Evolutionary conservation across 2,329 filamentous ascomycete species (phyloP), one percentile per base, ranked within the genome.

Genomic region (Orbilia brochopaga): DNA sequence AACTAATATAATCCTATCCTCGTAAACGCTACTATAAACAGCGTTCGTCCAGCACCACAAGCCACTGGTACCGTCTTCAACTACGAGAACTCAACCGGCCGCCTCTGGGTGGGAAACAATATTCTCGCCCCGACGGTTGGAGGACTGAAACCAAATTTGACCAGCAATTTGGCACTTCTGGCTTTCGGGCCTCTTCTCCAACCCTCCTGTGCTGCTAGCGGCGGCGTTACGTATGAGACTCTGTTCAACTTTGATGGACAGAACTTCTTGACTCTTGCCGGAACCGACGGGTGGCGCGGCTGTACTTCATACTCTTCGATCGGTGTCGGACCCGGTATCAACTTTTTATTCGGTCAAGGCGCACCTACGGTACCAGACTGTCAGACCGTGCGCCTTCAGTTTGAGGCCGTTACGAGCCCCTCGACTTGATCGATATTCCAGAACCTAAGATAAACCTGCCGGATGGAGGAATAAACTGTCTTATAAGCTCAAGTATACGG

Each of bases 11-110:
- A n/a, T n/a, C n/a, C n/a, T n/a, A n/a, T n/a, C n/a, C n/a, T n/a
- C n/a, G n/a, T n/a, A n/a, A n/a, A n/a, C n/a, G n/a, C n/a, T n/a
- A n/a, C n/a, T n/a, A 15, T 59, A 24, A 37, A 54, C 21, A 72
- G 60, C 5, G 60, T 72, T 10, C 55, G 60, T 10, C 67, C 67
- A 27, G 32, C 51, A 5, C 2, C 55, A 10, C 51, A 30, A 42
- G 55, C 60, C 1, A 42, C 21, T 8, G 56, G 27, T 7, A 60
- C 44, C 35, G 35, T 51, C 30, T 72, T 72, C 52, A 60, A 61
- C 24, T 72, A 53, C 23, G 60, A 65, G 15, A 72, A 64, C 24
- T 23, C 60, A 15, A 72, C 67, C 21, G 60, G 67, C 8, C 59
- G 60, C 2, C 60, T 72, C 55, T 65, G 60, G 60, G 11, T 65